These are phyloP conservation scores for Antrodiella citrinella DNA, from an alignment of 768 basidiomycete genomes.

Conservation along the genomic window DNA sequence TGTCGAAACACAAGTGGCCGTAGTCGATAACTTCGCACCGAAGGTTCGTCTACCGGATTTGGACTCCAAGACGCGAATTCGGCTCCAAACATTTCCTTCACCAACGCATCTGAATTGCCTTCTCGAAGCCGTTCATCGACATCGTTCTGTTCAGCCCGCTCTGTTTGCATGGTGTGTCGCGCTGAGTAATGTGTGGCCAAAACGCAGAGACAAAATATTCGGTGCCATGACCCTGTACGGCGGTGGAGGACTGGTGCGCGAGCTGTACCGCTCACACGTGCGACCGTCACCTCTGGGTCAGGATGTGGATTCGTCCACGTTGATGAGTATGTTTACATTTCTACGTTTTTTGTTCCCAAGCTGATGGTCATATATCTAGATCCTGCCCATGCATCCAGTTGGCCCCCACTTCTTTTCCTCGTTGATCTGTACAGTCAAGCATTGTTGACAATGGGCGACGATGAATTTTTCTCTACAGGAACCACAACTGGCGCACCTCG, in stretches of 20 bases:
- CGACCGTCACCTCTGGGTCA: conserved; percentile 54
- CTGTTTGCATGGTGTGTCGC: conserved; percentile 54
- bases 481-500: conserved; percentile 28
- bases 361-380: conserved; percentile 28
- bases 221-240: conserved; percentile 41
- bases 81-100: conserved; percentile 50
- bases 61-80: conserved; percentile 54
- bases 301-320: conserved; percentile 33
- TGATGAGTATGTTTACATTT: conserved; percentile 37
- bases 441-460: conserved; percentile 88
- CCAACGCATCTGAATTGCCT: conserved; percentile 47
- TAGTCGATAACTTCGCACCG: conserved; percentile 30
- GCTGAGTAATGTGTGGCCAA: conserved; percentile 53
- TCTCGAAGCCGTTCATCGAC: conserved; percentile 34
- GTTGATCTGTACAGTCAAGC: conserved; percentile 77
- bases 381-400: conserved; percentile 35
- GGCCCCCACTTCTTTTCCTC: conserved; percentile 71
- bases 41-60: conserved; percentile 30
- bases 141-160: conserved; percentile 30
- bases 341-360: too few relatives aligned
- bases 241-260: conserved; percentile 59
- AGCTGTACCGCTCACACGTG: conserved; percentile 65
- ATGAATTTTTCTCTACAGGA: conserved; percentile 78
- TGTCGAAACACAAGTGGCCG: conserved; percentile 24
- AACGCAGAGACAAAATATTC: conserved; percentile 49